These are phyloP conservation scores for Aulographum hederae DNA, from an alignment of 2,329 filamentous ascomycete genomes.

Conservation along the genomic window DNA sequence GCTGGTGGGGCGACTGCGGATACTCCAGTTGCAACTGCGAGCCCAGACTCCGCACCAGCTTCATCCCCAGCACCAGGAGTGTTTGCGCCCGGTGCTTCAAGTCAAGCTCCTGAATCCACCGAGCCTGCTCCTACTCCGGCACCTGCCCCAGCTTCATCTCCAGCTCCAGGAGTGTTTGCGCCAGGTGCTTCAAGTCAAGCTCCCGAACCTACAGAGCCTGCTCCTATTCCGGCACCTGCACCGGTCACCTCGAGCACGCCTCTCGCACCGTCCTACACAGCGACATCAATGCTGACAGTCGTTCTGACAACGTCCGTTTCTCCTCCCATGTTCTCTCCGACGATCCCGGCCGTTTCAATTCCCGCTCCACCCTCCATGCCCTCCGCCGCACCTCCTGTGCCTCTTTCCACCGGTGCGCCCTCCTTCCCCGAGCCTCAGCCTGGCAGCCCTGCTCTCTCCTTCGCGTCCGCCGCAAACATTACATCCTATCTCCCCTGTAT, in stretches of 20 bases:
- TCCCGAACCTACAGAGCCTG: too few relatives aligned
- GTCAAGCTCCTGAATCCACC: neutral
- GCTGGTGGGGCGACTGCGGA: neutral
- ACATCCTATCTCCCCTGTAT: slow-evolving; percentile 3
- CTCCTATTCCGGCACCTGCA: neutral
- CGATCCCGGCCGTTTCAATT: neutral
- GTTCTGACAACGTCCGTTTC: neutral
- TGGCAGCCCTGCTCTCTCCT: neutral
- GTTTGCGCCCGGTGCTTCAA: neutral
- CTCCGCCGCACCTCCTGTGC: neutral
- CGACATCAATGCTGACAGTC: too few relatives aligned
- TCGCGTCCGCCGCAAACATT: neutral
- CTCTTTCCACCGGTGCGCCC: neutral
- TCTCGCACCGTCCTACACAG: neutral
- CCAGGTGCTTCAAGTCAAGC: neutral
- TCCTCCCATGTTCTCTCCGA: neutral
- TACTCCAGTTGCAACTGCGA: neutral
- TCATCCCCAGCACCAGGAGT: neutral
- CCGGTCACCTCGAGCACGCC: neutral
- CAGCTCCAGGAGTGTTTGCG: neutral
- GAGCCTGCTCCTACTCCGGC: neutral
- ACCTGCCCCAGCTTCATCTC: neutral
- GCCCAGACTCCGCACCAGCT: neutral
- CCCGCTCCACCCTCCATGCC: neutral
- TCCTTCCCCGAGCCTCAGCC: neutral